phyloP scores from a whole-genome alignment of 2,329 filamentous ascomycete species.

The Metarhizium rileyi region DNA sequence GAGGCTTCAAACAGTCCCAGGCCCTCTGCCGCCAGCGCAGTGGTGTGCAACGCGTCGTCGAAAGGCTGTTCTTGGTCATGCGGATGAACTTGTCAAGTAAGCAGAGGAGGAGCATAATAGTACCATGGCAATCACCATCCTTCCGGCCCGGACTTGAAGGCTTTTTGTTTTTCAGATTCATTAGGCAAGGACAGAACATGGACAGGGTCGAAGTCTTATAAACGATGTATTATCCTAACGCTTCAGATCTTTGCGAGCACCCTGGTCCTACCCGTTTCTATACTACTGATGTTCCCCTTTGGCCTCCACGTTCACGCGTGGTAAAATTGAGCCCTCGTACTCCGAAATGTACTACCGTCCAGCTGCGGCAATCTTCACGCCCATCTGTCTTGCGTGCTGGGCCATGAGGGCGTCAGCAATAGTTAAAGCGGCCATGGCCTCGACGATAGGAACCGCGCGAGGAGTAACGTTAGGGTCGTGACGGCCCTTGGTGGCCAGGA shows the following conservation, averaged over 20 bases:
- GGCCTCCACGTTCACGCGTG: slow-evolving; percentile 11
- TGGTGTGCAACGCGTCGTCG: slow-evolving; percentile 9
- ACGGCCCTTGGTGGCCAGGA: slow-evolving; percentile 82
- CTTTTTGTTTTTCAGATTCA: slow-evolving; percentile 14
- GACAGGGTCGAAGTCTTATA: slow-evolving; percentile 14
- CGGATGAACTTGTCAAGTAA: slow-evolving; percentile 7
- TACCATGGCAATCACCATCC: slow-evolving; percentile 11
- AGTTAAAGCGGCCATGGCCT: slow-evolving; percentile 82
- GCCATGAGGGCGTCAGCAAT: slow-evolving; percentile 81
- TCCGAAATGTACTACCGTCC: slow-evolving; percentile 8
- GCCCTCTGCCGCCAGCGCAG: slow-evolving; percentile 8
- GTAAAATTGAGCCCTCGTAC: slow-evolving; percentile 12
- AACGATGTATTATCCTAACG: slow-evolving; percentile 13
- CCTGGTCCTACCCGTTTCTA: slow-evolving; percentile 12
- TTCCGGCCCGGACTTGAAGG: slow-evolving; percentile 9
- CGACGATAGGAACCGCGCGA: slow-evolving; percentile 76
- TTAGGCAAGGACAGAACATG: slow-evolving; percentile 13
- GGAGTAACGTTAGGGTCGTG: slow-evolving; percentile 93
- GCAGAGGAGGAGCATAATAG: slow-evolving; percentile 11
- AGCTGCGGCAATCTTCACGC: slow-evolving; percentile 8
- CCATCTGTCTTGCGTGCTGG: slow-evolving; percentile 51
- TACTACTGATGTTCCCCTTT: slow-evolving; percentile 13
- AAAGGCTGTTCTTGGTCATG: slow-evolving; percentile 9
- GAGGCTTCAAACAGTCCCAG: slow-evolving; percentile 6
- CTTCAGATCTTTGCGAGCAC: slow-evolving; percentile 10